Percentiles rank a stretch among this genome's conserved stretches.
Evolutionary conservation across 129 eudicot species (phyloP).

Genomic region (Mikania micrantha): DNA sequence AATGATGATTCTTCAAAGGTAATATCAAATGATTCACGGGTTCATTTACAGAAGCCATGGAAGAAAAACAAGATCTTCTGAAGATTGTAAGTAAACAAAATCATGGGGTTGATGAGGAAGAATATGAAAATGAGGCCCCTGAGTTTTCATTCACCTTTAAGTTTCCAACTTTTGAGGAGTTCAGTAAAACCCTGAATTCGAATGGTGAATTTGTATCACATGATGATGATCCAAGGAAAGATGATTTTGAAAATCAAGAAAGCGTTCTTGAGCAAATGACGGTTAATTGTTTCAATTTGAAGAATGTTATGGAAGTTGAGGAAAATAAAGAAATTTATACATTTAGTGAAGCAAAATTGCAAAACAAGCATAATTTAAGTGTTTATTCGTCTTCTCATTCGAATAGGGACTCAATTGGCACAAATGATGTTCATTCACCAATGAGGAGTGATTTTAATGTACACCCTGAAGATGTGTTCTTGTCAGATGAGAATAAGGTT

Average conservation of each 20-base stretch:
- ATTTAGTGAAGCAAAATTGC: conserved; percentile 4
- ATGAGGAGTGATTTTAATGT: conserved; percentile 33
- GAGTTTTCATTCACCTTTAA: conserved; percentile 49
- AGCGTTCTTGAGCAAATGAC: conserved; percentile 1
- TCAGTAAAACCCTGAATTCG: conserved; percentile 16
- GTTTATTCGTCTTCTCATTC: background rate
- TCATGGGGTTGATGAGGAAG: conserved; percentile 6
- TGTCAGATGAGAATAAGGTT: conserved; percentile 4
- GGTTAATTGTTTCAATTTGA: background rate
- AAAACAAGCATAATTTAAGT: conserved; percentile 4
- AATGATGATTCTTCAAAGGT: conserved; percentile 14
- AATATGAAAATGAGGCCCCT: conserved; percentile 16
- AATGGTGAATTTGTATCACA: conserved; percentile 5
- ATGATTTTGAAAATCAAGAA: conserved; percentile 15
- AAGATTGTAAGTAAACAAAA: conserved; percentile 12
- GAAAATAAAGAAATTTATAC: conserved; percentile 17
- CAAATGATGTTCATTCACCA: conserved; percentile 13
- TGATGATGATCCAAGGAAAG: conserved; percentile 13
- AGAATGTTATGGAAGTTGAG: conserved; percentile 8
- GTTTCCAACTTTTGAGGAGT: conserved; percentile 72
- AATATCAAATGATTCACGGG: conserved; percentile 4
- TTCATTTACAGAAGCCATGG: conserved; percentile 2
- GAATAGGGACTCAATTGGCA: background rate
- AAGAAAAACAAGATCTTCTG: conserved; percentile 1
- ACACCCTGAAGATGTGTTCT: too few relatives aligned